Evolutionary conservation across 1,139 yeast species (phyloP), one percentile per base, ranked within the genome.

Genomic region (Scheffersomyces stambukii): DNA sequence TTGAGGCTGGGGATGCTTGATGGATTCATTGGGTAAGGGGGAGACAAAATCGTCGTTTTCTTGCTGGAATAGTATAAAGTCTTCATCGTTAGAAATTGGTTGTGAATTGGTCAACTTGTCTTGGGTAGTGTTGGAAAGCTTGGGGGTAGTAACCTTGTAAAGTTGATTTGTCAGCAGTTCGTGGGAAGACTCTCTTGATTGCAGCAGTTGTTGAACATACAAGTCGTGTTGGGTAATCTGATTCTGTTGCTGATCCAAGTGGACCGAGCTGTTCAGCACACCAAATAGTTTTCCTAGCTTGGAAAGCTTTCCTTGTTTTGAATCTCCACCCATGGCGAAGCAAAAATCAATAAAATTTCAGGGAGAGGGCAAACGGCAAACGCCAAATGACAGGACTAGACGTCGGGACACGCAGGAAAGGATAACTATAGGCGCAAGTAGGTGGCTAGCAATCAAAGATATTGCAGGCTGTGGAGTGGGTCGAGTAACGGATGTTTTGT

Each of bases 281-380:
- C 64, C 64, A 38, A 60, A 59, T 32, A 60, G 48, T 42, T 57
- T 57, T 14, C 64, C 64, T 29, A 58, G 39, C 36, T 52, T 52
- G 25, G 54, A 43, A 30, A 57, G 52, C 33, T 52, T 55, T 33
- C 53, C 56, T 16, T 58, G 49, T 33, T 52, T 55, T 24, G 52
- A 35, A 33, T 54, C 62, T 14, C n/a, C n/a, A n/a, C 54, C 56
- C 61, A 55, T 56, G 23, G 28, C 10, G 18, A 6, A 8, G 20
- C 8, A 16, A 6, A 16, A 6, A 6, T 6, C 18, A 16, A 16
- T 6, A 16, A 6, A 16, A 6, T 16, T 6, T 6, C 6, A 16
- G 18, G 18, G 18, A 8, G 8, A 16, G 8, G 18, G 8, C 6
- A 16, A 16, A 16, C 18, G 6, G 18, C 18, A 16, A 6, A 16